Percentiles rank a stretch among this genome's conserved stretches.
Conservation (phyloP, 2,329 filamentous ascomycete species). For the Nakataea oryzae region DNA sequence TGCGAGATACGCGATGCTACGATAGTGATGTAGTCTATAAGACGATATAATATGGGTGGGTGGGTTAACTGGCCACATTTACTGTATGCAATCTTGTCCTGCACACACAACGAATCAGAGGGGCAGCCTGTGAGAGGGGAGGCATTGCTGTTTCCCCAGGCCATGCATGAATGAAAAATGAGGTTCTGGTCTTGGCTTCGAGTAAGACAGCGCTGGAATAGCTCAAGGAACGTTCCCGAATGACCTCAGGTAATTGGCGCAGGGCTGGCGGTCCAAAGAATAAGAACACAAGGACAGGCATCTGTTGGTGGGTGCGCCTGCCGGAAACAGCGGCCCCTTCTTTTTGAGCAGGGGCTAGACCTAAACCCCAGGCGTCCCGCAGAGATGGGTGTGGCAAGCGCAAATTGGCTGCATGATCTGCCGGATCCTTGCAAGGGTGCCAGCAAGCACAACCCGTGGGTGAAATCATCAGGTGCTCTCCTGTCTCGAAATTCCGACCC, state of each 20-base stretch:
- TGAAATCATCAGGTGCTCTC: neutral
- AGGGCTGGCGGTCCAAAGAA: neutral
- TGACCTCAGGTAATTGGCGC: neutral
- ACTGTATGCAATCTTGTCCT: no score
- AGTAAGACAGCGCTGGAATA: neutral
- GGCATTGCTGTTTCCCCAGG: no score
- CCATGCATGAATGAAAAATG: no score
- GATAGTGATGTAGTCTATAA: no score
- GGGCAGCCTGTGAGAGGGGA: no score
- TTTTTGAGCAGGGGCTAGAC: neutral
- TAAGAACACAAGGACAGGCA: neutral
- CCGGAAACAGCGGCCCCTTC: neutral
- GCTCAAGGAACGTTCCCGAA: neutral
- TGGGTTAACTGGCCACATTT: no score
- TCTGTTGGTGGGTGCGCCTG: neutral
- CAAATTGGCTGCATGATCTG: neutral
- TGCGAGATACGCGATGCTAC: no score
- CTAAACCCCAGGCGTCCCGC: neutral
- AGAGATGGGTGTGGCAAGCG: neutral
- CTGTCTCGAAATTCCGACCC: neutral
- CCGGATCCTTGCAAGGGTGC: neutral
- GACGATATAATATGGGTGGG: no score
- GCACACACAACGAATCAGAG: no score
- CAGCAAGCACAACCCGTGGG: neutral
- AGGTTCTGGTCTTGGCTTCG: no score